Conservation (phyloP, 257 asterid genomes). For the Solanum piurae region DNA sequence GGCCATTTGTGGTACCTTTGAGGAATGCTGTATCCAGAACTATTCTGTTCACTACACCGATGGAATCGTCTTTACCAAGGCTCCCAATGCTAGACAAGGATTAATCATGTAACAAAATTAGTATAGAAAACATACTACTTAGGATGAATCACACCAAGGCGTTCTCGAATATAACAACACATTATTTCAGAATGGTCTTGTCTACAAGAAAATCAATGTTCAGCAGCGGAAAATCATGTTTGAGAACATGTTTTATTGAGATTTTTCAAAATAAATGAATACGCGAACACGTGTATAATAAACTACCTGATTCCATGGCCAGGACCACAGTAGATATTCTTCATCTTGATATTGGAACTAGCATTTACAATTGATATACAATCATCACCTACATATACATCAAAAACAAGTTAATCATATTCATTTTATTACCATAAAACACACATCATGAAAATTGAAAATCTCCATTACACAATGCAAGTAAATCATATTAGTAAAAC, state of each 20-base stretch:
- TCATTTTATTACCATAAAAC: not conserved
- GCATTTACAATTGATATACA: slow-evolving; percentile 80
- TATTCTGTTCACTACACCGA: slow-evolving; percentile 59
- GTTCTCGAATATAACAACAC: not conserved
- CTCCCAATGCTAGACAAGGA: slow-evolving; percentile 70
- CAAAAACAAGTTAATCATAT: not conserved
- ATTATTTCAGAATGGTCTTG: not conserved
- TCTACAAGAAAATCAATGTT: not conserved
- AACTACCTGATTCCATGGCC: slow-evolving; percentile 94
- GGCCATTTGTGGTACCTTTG: slow-evolving; percentile 64
- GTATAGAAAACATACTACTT: not conserved
- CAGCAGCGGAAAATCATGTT: not conserved
- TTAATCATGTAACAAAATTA: not conserved
- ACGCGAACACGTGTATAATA: not conserved
- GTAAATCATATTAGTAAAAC: not conserved
- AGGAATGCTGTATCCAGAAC: slow-evolving; percentile 57
- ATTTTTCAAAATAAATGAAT: not conserved
- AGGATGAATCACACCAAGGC: not conserved
- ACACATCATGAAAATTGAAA: not conserved
- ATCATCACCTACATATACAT: slow-evolving; percentile 58
- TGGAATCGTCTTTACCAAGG: slow-evolving; percentile 80
- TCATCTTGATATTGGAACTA: slow-evolving; percentile 81
- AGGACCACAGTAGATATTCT: slow-evolving; percentile 84
- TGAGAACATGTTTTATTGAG: not conserved
- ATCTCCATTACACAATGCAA: not conserved